These are phyloP conservation scores for Mycena chlorophos DNA, from an alignment of 768 basidiomycete species.

Conservation along the genomic window DNA sequence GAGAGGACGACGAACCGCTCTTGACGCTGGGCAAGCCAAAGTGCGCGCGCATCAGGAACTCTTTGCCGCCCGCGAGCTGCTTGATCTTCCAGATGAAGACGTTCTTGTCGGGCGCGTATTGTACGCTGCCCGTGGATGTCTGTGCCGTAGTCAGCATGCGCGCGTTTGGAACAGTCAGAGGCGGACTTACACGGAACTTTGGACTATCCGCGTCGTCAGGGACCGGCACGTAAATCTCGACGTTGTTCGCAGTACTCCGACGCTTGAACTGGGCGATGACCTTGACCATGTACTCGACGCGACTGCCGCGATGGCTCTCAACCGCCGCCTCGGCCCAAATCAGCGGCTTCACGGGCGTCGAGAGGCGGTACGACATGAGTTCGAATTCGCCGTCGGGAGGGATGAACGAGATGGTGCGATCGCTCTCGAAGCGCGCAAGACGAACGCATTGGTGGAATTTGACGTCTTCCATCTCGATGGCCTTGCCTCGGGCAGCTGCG, in stretches of 20 bases:
- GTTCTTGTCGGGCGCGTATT: conserved; percentile 97
- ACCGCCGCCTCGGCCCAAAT: conserved; percentile 97
- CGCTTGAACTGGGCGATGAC: conserved; percentile 97
- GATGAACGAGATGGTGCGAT: conserved; percentile 98
- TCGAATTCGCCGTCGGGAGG: conserved; percentile 99
- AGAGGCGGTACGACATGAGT: conserved; percentile 94
- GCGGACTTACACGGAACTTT: conserved; percentile 79
- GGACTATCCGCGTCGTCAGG: conserved; percentile 99
- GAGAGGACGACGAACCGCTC: conserved; percentile 58
- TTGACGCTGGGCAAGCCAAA: conserved; percentile 94
- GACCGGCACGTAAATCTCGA: conserved; percentile 98
- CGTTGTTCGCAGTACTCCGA: conserved; percentile 94
- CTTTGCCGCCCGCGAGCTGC: conserved; percentile 91
- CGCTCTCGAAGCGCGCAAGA: conserved; percentile 94
- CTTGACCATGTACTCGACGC: conserved; percentile 96
- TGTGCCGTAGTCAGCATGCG: conserved; percentile 32
- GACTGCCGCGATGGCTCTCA: conserved; percentile 87
- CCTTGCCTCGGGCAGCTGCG: conserved; percentile 87
- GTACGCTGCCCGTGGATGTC: conserved; percentile 94
- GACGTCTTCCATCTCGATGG: conserved; percentile 99
- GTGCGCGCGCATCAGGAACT: conserved; percentile 98
- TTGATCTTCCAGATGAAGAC: conserved; percentile 99
- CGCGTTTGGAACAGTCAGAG: not conserved
- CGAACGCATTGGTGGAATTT: conserved; percentile 99
- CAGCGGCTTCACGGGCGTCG: conserved; percentile 94